Evolutionary conservation across 2,329 filamentous ascomycete genomes (phyloP).

Genomic region (Diaporthe sp.): DNA sequence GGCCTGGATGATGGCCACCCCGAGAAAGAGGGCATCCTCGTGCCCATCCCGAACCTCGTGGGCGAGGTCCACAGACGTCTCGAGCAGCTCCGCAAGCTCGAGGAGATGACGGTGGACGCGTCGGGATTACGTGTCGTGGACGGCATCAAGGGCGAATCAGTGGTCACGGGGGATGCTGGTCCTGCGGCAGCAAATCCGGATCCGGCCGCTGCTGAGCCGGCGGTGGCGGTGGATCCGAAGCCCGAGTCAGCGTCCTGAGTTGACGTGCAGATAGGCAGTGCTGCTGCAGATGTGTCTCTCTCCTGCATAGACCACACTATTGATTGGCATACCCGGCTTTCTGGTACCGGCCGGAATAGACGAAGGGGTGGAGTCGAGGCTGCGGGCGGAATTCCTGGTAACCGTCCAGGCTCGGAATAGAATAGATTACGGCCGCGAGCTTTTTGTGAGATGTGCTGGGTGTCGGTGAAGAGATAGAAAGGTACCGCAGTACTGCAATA

Average conservation of each 20-base stretch:
- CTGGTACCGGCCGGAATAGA: constrained; percentile 2
- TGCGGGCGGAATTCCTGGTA: neutral
- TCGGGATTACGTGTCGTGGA: constrained; percentile 58
- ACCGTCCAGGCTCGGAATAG: neutral
- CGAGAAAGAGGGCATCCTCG: constrained; percentile 87
- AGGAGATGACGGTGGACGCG: constrained; percentile 54
- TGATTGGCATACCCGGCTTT: constrained; percentile 9
- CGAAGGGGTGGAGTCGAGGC: neutral
- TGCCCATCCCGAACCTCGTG: constrained; percentile 72
- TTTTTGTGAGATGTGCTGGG: constrained; percentile 8
- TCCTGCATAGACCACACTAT: neutral
- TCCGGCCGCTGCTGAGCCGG: constrained; percentile 9
- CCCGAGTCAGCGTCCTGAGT: constrained; percentile 20
- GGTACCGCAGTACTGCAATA: constrained; percentile 23
- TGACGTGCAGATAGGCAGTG: neutral
- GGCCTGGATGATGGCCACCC: constrained; percentile 84
- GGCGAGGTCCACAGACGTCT: constrained; percentile 63
- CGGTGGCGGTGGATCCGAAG: neutral
- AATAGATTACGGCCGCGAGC: neutral
- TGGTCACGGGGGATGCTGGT: constrained; percentile 40
- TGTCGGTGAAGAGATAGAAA: constrained; percentile 17
- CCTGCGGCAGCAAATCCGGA: constrained; percentile 35
- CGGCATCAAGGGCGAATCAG: constrained; percentile 56
- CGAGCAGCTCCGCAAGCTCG: constrained; percentile 54
- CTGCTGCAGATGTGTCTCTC: neutral